Conservation (phyloP, 805 yeast genomes). For the Saturnispora bothae region DNA sequence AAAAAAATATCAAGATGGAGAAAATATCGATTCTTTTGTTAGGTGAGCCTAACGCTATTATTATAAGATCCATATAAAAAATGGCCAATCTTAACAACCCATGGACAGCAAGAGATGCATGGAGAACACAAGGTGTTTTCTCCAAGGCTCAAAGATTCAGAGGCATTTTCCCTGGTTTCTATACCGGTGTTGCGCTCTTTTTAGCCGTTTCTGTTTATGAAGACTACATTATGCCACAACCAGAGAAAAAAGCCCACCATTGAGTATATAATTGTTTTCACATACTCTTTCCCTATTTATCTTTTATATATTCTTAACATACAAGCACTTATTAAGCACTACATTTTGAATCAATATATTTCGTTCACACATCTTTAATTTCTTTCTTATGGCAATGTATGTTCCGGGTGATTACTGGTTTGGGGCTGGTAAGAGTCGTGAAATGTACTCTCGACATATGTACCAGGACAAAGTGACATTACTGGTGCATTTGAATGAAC, state of each 20-base stretch:
- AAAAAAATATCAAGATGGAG: too few species aligned
- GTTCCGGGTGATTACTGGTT: conserved; percentile 5
- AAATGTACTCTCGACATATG: too few species aligned
- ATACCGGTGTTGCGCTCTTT: conserved; percentile 70
- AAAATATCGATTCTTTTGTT: too few species aligned
- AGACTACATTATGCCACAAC: conserved; percentile 31
- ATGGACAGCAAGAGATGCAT: conserved; percentile 60
- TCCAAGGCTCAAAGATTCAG: conserved; percentile 57
- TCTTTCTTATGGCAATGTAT: conserved; percentile 2
- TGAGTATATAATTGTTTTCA: too few species aligned
- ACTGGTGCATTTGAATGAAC: conserved; percentile 3
- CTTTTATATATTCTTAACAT: too few species aligned
- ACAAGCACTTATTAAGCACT: too few species aligned
- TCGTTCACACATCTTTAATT: neutral
- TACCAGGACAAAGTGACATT: conserved; percentile 3
- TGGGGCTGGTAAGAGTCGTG: neutral
- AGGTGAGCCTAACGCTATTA: too few species aligned
- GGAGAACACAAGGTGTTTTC: conserved; percentile 84
- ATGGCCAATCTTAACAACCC: conserved; percentile 29
- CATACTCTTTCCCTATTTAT: too few species aligned
- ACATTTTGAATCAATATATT: too few species aligned
- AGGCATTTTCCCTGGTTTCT: conserved; percentile 72
- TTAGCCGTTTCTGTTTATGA: conserved; percentile 54
- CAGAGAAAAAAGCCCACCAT: conserved; percentile 8
- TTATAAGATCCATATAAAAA: conserved; percentile 1